Conservation (phyloP, 2,329 filamentous ascomycete species). For the Leptographium flavum region DNA sequence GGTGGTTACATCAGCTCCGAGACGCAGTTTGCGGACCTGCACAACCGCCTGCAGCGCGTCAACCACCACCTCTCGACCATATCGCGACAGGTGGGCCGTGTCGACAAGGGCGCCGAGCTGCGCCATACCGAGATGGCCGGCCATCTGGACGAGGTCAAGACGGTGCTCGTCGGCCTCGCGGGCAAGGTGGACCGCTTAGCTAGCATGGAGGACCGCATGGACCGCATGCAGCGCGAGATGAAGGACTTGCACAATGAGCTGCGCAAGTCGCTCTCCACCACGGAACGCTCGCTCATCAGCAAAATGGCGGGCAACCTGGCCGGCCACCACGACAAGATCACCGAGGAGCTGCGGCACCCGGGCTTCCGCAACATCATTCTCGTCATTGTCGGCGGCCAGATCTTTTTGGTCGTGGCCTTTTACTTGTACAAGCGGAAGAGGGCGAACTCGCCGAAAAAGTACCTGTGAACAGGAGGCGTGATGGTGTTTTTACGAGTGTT, state of each 20-base stretch:
- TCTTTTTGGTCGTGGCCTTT: slow-evolving; percentile 55
- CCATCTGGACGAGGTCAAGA: slow-evolving; percentile 31
- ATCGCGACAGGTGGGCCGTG: slow-evolving; percentile 38
- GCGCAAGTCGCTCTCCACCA: slow-evolving; percentile 31
- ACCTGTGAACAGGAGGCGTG: slow-evolving; percentile 36
- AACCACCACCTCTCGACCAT: slow-evolving; percentile 54
- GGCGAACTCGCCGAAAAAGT: slow-evolving; percentile 76
- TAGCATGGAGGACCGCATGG: slow-evolving; percentile 25
- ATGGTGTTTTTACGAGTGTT: too few species aligned
- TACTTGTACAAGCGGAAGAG: slow-evolving; percentile 68
- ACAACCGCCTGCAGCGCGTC: slow-evolving; percentile 65
- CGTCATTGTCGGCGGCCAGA: slow-evolving; percentile 60
- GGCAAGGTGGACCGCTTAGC: slow-evolving; percentile 26
- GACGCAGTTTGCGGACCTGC: slow-evolving; percentile 67
- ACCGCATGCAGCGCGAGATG: slow-evolving; percentile 44
- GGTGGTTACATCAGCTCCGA: slow-evolving; percentile 33
- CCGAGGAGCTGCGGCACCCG: slow-evolving; percentile 28
- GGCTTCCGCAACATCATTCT: slow-evolving; percentile 45
- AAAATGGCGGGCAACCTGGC: slow-evolving; percentile 22
- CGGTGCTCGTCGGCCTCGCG: slow-evolving; percentile 28
- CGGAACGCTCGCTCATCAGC: slow-evolving; percentile 38
- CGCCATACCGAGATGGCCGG: slow-evolving; percentile 40
- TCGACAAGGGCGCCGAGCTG: slow-evolving; percentile 36
- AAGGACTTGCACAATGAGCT: slow-evolving; percentile 41
- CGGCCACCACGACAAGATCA: slow-evolving; percentile 34